A percentile compares a stretch with the other conserved stretches of the same genome.
Evolutionary conservation across 1,284 basidiomycete genomes (phyloP).

Genomic region (Athelia psychrophila): DNA sequence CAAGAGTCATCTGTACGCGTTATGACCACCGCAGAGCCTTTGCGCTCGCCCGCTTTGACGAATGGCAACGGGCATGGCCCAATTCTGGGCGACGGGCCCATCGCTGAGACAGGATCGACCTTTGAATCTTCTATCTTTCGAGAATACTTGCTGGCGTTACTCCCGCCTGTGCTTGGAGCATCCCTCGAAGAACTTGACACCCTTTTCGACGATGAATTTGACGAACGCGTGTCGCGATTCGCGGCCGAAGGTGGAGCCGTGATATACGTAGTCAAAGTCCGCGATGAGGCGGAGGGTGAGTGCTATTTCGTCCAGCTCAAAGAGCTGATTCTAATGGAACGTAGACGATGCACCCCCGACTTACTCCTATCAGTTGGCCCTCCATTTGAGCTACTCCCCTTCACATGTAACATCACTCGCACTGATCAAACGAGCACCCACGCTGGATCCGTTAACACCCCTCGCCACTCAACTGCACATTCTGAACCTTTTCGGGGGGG

Average conservation of each 20-base stretch:
- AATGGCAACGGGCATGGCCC: too few relatives aligned
- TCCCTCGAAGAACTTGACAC: constrained; percentile 58
- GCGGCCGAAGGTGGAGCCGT: constrained; percentile 69
- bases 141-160: constrained; percentile 63
- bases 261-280: constrained; percentile 77
- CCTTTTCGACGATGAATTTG: constrained; percentile 73
- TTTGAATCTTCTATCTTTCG: constrained; percentile 66
- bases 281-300: constrained; percentile 68
- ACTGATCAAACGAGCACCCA: constrained; percentile 89
- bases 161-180: constrained; percentile 76
- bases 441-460: constrained; percentile 76
- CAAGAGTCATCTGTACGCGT: background rate
- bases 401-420: constrained; percentile 86
- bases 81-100: too few relatives aligned
- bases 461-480: constrained; percentile 89
- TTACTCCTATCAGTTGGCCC: constrained; percentile 69
- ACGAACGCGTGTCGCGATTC: constrained; percentile 71
- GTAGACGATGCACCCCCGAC: constrained; percentile 61
- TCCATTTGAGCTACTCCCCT: constrained; percentile 78
- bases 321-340: background rate
- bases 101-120: background rate
- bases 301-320: constrained; percentile 2
- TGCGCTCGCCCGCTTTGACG: background rate
- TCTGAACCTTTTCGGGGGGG: constrained; percentile 89
- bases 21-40: background rate